A percentile compares a stretch with the other conserved stretches of the same genome.
Evolutionary conservation across 2,329 filamentous ascomycete genomes (phyloP).

Genomic region (Phaeoacremonium minimum): DNA sequence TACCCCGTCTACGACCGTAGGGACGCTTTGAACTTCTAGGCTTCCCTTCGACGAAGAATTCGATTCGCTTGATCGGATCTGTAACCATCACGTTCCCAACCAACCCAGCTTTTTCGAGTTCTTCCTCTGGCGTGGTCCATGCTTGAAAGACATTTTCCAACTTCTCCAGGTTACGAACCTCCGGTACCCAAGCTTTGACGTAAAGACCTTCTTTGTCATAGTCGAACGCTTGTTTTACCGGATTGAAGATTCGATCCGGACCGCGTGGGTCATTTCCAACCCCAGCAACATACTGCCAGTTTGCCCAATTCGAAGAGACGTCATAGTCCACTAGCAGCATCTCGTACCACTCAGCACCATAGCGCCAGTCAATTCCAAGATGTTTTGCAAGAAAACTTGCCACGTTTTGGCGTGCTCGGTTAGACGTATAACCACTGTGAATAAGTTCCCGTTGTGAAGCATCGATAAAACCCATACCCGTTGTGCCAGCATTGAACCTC

Average conservation of each 20-base stretch:
- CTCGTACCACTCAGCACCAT: slow-evolving; percentile 82
- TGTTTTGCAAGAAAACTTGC: slow-evolving; percentile 72
- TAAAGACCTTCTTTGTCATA: slow-evolving; percentile 70
- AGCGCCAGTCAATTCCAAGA: slow-evolving; percentile 71
- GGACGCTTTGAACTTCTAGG: slow-evolving; percentile 29
- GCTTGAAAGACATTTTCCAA: slow-evolving; percentile 64
- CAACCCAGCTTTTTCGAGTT: slow-evolving; percentile 53
- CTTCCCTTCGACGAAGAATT: slow-evolving; percentile 55
- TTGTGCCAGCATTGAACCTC: slow-evolving; percentile 62
- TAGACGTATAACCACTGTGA: slow-evolving; percentile 74
- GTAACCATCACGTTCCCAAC: slow-evolving; percentile 61
- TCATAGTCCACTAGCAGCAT: slow-evolving; percentile 72
- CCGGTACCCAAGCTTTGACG: slow-evolving; percentile 68
- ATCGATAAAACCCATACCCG: slow-evolving; percentile 74
- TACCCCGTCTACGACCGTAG: slow-evolving; percentile 21
- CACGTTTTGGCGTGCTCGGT: slow-evolving; percentile 72
- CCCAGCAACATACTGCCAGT: slow-evolving; percentile 78
- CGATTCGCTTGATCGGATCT: slow-evolving; percentile 59
- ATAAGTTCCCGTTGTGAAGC: slow-evolving; percentile 71
- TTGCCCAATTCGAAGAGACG: slow-evolving; percentile 72
- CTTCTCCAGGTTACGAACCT: slow-evolving; percentile 51
- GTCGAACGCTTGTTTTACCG: slow-evolving; percentile 74
- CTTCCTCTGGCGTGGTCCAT: slow-evolving; percentile 58
- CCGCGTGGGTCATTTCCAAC: slow-evolving; percentile 76
- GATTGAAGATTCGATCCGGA: slow-evolving; percentile 72